Evolutionary conservation across 2,329 filamentous ascomycete genomes (phyloP).

Genomic region (Fusarium agapanthi): DNA sequence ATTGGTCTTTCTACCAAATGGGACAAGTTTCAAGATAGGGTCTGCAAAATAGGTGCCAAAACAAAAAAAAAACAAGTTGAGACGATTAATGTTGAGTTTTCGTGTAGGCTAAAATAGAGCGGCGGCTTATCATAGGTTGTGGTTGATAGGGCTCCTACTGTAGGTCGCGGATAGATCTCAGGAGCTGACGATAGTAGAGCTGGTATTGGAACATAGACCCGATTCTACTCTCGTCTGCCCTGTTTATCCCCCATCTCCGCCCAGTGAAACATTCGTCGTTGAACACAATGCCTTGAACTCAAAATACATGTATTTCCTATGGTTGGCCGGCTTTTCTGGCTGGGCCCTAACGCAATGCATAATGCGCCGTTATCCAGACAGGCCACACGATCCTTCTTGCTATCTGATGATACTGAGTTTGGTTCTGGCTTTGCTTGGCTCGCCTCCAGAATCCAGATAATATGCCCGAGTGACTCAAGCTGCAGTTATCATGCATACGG

Average conservation of each 20-base stretch:
- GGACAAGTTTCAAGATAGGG: slow-evolving; percentile 3
- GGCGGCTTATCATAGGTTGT: not conserved
- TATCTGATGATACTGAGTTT: slow-evolving; percentile 1
- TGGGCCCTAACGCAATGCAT: slow-evolving; percentile 6
- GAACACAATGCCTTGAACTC: slow-evolving; percentile 16
- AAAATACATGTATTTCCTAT: slow-evolving; percentile 16
- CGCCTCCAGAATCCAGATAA: not conserved
- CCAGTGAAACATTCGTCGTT: slow-evolving; percentile 7
- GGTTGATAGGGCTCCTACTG: not conserved
- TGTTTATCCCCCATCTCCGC: slow-evolving; percentile 3
- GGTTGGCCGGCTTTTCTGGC: slow-evolving; percentile 20
- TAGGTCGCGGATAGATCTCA: not conserved
- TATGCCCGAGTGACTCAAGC: not conserved
- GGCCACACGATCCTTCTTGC: not conserved
- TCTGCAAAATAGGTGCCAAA: not conserved
- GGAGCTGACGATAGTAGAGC: not conserved
- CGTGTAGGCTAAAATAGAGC: not conserved
- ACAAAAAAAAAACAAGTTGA: not conserved
- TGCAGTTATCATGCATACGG: not conserved
- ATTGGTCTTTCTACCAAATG: slow-evolving; percentile 3
- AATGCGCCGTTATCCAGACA: slow-evolving; percentile 1
- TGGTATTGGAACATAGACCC: not conserved
- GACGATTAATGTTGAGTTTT: slow-evolving; percentile 1
- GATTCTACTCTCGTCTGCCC: not conserved
- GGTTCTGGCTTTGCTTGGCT: not conserved